Evolutionary conservation across 352 stramenopile genomes (phyloP), one percentile per base, ranked within the genome.

Genomic region (Globisporangium recalcitrans): DNA sequence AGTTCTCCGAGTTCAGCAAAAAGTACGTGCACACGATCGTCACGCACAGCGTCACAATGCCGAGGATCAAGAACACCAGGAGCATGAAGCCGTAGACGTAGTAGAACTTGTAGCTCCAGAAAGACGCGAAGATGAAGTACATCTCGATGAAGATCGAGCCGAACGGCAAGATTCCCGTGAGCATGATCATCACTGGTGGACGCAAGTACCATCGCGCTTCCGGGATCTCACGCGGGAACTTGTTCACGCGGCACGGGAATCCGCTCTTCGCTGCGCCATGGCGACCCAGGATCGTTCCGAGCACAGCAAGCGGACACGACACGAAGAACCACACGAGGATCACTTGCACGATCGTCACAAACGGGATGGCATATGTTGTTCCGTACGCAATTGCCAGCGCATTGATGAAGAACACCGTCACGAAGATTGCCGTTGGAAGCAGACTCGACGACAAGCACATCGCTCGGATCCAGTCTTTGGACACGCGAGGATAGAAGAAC

Each of bases 31-130:
- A 97, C 62, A 99, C 97, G 71, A 99, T 98, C 10, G 96, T 98
- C 27, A 98, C 97, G 72, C 98, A 99, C 10, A 98, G 87, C 22
- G 97, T 98, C 40, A 99, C 97, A 51, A 99, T 96, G 34, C 81
- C 92, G 38, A 99, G 78, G 65, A 99, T 99, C 54, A 96, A 70
- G 74, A 98, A 98, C 21, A 99, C 97, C 52, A 99, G 85, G 60
- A 99, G 82, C 76, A 99, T 95, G 75, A 99, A 99, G 53, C 97
- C 97, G 77, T 99, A 99, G 14, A 99, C 97, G 77, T 99, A 99
- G 81, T 99, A 99, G 78, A 99, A 99, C 80, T 99, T 99, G 92
- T 99, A 99, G 77, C 98, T 98, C 97, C 97, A 99, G 65, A 99
- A 98, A 42, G 95, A 98, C 6, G 97, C 98, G 71, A 99, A 98